Evolutionary conservation across 305 asterid species (phyloP).

Genomic region (Fraxinus xanthoxyloides): DNA sequence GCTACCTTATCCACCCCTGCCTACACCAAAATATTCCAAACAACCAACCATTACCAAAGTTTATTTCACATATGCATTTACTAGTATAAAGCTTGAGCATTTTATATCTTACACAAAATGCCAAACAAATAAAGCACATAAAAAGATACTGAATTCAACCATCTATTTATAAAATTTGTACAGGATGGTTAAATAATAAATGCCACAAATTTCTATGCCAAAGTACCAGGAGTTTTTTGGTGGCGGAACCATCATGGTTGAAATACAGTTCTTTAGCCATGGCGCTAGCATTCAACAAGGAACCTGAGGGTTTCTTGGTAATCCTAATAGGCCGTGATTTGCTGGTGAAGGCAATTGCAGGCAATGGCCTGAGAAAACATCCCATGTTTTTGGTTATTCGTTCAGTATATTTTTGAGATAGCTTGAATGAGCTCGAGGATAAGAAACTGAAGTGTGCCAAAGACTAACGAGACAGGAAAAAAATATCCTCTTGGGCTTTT

Average conservation of each 20-base stretch:
- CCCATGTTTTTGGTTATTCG: slow-evolving; percentile 32
- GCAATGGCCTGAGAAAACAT: slow-evolving; percentile 46
- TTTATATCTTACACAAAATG: slow-evolving; percentile 1
- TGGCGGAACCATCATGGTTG: slow-evolving; percentile 76
- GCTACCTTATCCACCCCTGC: slow-evolving; percentile 79
- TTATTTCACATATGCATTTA: neutral
- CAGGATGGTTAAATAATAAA: neutral
- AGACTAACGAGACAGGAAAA: neutral
- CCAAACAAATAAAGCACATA: neutral
- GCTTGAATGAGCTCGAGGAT: neutral
- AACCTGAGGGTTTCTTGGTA: slow-evolving; percentile 37
- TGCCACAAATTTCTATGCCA: neutral
- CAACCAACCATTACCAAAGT: neutral
- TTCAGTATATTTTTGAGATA: neutral
- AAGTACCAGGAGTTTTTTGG: slow-evolving; percentile 64
- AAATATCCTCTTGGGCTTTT: neutral
- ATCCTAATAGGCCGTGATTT: slow-evolving; percentile 27
- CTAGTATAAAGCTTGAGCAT: neutral
- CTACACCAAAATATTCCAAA: slow-evolving; percentile 31
- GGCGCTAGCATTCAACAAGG: slow-evolving; percentile 46
- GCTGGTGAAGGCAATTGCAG: slow-evolving; percentile 42
- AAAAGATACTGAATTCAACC: neutral
- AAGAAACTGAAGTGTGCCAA: neutral
- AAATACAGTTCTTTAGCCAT: slow-evolving; percentile 67
- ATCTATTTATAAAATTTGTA: neutral